phyloP scores from a whole-genome alignment of 768 basidiomycete genomes.

The Collybia sp. region DNA sequence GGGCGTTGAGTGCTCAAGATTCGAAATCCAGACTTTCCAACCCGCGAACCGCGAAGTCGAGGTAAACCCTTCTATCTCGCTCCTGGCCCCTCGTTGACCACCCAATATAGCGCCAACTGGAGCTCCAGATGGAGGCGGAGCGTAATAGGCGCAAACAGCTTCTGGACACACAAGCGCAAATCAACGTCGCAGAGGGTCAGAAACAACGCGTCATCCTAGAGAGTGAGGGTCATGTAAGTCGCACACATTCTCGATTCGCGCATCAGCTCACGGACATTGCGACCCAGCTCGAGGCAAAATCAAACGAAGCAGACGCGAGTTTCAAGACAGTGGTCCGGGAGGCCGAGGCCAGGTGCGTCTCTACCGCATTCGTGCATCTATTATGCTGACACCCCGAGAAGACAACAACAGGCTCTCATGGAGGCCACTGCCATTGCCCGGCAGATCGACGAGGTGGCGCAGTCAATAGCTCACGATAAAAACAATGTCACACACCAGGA shows the following conservation, averaged over 20 bases:
- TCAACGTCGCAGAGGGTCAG: constrained; percentile 55
- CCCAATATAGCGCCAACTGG: constrained; percentile 42
- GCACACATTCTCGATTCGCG: background rate
- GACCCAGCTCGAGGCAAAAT: constrained; percentile 39
- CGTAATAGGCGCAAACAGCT: constrained; percentile 51
- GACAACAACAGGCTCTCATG: constrained; percentile 38
- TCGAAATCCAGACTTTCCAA: constrained; percentile 57
- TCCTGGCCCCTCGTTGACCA: background rate
- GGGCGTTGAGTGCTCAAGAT: constrained; percentile 55
- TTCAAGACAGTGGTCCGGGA: constrained; percentile 47
- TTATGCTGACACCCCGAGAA: constrained; percentile 5
- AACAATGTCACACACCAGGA: constrained; percentile 26
- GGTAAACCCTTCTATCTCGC: constrained; percentile 20
- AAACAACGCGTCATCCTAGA: constrained; percentile 53
- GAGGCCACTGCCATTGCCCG: constrained; percentile 41
- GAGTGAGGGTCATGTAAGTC: constrained; percentile 44
- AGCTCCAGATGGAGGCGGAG: constrained; percentile 58
- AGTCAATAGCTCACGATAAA: constrained; percentile 28
- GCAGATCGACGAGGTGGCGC: constrained; percentile 44
- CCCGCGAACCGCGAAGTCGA: constrained; percentile 59
- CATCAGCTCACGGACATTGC: background rate
- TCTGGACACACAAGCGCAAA: constrained; percentile 51
- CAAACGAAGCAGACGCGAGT: constrained; percentile 49
- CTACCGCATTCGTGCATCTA: background rate
- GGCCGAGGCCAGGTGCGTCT: constrained; percentile 39